These are phyloP conservation scores for Guyanaporus albipodus DNA, from an alignment of 768 basidiomycete species.

Conservation along the genomic window DNA sequence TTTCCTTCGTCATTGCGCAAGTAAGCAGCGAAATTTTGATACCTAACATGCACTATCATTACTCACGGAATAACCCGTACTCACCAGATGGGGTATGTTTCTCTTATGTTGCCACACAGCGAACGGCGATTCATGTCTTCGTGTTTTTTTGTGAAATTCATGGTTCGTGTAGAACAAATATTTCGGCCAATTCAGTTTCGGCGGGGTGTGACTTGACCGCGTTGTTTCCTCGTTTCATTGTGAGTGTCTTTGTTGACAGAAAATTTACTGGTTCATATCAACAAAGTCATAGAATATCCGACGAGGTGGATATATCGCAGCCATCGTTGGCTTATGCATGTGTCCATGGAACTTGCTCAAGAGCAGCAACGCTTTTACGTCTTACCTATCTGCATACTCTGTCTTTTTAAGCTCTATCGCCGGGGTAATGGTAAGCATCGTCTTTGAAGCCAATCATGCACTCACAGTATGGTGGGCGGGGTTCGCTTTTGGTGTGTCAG, in stretches of 20 bases:
- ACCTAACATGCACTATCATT: slow-evolving; percentile 5
- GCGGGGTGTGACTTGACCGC: slow-evolving; percentile 83
- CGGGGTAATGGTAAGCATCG: slow-evolving; percentile 64
- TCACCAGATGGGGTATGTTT: slow-evolving; percentile 27
- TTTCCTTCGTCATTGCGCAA: slow-evolving; percentile 77
- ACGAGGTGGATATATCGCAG: slow-evolving; percentile 80
- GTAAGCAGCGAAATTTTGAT: slow-evolving; percentile 25
- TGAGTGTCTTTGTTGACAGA: slow-evolving; percentile 29
- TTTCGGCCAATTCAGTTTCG: slow-evolving; percentile 78
- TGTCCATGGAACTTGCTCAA: slow-evolving; percentile 75
- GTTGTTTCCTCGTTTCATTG: slow-evolving; percentile 71
- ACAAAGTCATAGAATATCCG: slow-evolving; percentile 61
- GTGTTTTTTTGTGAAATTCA: slow-evolving; percentile 8
- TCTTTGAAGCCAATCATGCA: not conserved
- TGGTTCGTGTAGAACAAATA: slow-evolving; percentile 53
- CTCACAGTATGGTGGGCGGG: not conserved
- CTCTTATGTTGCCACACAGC: not conserved
- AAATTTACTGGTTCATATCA: not conserved
- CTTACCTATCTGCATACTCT: slow-evolving; percentile 78
- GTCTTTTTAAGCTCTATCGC: slow-evolving; percentile 80
- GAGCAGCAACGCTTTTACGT: slow-evolving; percentile 70
- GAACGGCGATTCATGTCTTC: slow-evolving; percentile 18
- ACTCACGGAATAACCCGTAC: slow-evolving; percentile 4
- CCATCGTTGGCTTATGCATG: slow-evolving; percentile 70
- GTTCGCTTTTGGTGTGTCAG: slow-evolving; percentile 29